Conservation (phyloP, 2,329 filamentous ascomycete genomes). For the Fusarium sp. region DNA sequence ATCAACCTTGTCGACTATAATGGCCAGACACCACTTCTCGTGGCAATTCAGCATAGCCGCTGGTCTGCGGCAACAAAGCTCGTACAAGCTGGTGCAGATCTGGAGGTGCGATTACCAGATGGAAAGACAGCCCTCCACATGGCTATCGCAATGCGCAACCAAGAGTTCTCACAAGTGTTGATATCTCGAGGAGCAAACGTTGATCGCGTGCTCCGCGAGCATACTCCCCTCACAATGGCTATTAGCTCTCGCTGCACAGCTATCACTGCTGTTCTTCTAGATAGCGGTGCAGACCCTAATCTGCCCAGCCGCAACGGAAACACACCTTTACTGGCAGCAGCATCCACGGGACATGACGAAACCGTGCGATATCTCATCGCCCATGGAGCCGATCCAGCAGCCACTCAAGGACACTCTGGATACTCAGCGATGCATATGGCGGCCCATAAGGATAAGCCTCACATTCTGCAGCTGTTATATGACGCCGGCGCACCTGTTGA, state of each 20-base stretch:
- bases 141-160: slow-evolving; percentile 41
- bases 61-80: slow-evolving; percentile 38
- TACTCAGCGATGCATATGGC: slow-evolving; percentile 44
- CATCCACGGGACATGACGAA: slow-evolving; percentile 42
- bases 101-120: slow-evolving; percentile 39
- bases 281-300: slow-evolving; percentile 41
- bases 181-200: slow-evolving; percentile 42
- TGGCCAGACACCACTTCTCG: slow-evolving; percentile 39
- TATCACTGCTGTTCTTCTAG: slow-evolving; percentile 40
- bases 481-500: slow-evolving; percentile 39
- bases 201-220: slow-evolving; percentile 38
- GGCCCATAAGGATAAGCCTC: slow-evolving; percentile 40
- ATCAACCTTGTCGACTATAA: slow-evolving; percentile 39
- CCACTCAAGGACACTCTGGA: slow-evolving; percentile 34
- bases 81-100: slow-evolving; percentile 40
- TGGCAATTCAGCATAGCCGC: slow-evolving; percentile 37
- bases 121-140: slow-evolving; percentile 43
- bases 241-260: slow-evolving; percentile 40
- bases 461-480: slow-evolving; percentile 35
- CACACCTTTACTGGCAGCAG: slow-evolving; percentile 40
- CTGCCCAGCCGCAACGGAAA: slow-evolving; percentile 40
- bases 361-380: slow-evolving; percentile 42
- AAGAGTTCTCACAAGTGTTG: slow-evolving; percentile 40
- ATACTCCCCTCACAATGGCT: slow-evolving; percentile 42
- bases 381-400: slow-evolving; percentile 38